phyloP scores from a whole-genome alignment of 345 rosid species.

The Erodium maritimum region DNA sequence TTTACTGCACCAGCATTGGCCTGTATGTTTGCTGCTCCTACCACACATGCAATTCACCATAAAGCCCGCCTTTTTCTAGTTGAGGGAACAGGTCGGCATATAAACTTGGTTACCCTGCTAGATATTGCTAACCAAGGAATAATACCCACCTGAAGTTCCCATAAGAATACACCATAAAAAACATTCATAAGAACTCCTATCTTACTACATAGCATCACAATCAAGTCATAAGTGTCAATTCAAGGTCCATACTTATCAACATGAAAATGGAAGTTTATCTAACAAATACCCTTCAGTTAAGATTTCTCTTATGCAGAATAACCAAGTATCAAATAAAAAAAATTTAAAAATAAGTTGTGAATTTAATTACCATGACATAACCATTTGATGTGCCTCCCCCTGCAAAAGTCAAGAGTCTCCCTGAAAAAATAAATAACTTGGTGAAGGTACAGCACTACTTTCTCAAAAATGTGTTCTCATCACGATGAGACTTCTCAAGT shows the following conservation, averaged over 20 bases:
- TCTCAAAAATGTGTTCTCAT: background rate
- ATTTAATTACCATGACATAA: conserved; percentile 16
- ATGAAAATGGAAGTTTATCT: too few species aligned
- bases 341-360: background rate
- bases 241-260: too few species aligned
- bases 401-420: conserved; percentile 21
- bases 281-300: too few species aligned
- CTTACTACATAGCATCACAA: too few species aligned
- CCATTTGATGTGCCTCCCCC: conserved; percentile 12
- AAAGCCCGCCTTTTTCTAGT: too few species aligned
- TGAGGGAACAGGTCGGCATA: conserved; percentile 14
- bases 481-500: too few species aligned
- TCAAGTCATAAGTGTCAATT: too few species aligned
- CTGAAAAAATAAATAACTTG: conserved; percentile 13
- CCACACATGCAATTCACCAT: too few species aligned
- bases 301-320: too few species aligned
- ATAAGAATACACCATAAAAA: background rate
- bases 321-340: background rate
- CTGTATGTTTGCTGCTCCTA: too few species aligned
- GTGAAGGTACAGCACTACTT: too few species aligned
- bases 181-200: background rate
- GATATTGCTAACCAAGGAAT: conserved; percentile 47
- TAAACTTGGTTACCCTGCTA: conserved; percentile 32
- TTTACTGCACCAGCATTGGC: too few species aligned
- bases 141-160: conserved; percentile 37